phyloP scores from a whole-genome alignment of 106 monocot species.

The Dendrobium catenatum region DNA sequence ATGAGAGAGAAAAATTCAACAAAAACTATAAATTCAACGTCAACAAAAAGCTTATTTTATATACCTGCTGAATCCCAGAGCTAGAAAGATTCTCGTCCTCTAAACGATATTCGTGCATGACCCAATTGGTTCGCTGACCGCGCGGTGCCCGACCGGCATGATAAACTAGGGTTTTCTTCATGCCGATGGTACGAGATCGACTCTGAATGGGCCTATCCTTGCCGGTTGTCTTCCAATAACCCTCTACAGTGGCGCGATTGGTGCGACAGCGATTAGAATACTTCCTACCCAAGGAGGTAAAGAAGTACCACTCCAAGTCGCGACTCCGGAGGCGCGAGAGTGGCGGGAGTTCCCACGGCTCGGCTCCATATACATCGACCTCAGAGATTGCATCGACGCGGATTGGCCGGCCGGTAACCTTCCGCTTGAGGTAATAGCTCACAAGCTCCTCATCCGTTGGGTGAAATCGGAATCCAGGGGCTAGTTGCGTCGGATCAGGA shows the following conservation, averaged over 20 bases:
- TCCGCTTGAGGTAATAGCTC: conserved; percentile 59
- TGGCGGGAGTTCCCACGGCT: conserved; percentile 72
- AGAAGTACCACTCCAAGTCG: conserved; percentile 84
- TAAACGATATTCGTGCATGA: conserved; percentile 91
- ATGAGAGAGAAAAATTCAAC: background rate
- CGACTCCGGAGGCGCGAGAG: conserved; percentile 54
- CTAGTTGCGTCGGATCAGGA: conserved; percentile 16
- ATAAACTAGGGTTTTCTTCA: conserved; percentile 88
- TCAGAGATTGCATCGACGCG: conserved; percentile 58
- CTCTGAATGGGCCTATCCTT: conserved; percentile 55
- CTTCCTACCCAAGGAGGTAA: conserved; percentile 67
- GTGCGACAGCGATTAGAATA: conserved; percentile 54
- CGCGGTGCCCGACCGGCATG: conserved; percentile 62
- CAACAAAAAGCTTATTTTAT: background rate
- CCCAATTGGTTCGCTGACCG: conserved; percentile 76
- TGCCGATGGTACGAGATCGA: conserved; percentile 29
- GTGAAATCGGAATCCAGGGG: conserved; percentile 72
- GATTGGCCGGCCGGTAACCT: conserved; percentile 29
- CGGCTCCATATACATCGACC: conserved; percentile 49
- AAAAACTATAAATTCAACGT: background rate
- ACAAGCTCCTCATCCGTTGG: conserved; percentile 80
- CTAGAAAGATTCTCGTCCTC: conserved; percentile 35
- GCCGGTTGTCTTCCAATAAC: conserved; percentile 95
- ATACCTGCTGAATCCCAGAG: conserved; percentile 20
- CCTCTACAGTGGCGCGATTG: conserved; percentile 55